Conservation (phyloP, 257 asterid species). For the Scutellaria minor region DNA sequence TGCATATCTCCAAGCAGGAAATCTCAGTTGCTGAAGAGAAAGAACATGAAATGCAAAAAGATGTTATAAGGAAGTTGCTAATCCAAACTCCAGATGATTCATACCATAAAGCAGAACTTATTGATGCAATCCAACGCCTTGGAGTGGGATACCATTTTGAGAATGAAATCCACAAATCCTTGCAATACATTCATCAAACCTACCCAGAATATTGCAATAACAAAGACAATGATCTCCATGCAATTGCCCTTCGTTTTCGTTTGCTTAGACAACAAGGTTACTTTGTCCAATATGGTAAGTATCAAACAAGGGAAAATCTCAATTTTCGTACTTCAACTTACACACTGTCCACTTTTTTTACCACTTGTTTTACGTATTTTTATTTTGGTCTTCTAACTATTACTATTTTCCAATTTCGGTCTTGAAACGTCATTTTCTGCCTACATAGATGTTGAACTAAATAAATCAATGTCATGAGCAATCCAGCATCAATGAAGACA, state of each 20-base stretch:
- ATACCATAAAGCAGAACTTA: background rate
- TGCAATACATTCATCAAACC: background rate
- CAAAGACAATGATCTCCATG: background rate
- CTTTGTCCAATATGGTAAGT: conserved; percentile 11
- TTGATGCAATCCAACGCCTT: conserved; percentile 21
- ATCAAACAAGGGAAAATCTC: background rate
- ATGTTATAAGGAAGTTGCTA: background rate
- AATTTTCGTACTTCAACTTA: background rate
- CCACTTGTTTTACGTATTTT: background rate
- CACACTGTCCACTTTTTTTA: background rate
- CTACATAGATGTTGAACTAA: no score
- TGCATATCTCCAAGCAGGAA: background rate
- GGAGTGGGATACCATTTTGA: conserved; percentile 27
- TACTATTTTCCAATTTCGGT: no score
- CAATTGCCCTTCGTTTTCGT: conserved; percentile 20
- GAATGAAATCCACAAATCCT: background rate
- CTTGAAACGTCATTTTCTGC: no score
- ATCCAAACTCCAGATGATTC: background rate
- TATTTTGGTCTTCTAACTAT: no score
- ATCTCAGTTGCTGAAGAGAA: background rate
- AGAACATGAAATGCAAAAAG: background rate
- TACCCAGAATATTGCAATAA: background rate
- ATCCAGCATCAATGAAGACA: no score
- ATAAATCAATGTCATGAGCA: no score
- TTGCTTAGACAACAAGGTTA: conserved; percentile 29